These are phyloP conservation scores for Phanerodontia chrysosporium DNA, from an alignment of 768 basidiomycete species.

Conservation along the genomic window DNA sequence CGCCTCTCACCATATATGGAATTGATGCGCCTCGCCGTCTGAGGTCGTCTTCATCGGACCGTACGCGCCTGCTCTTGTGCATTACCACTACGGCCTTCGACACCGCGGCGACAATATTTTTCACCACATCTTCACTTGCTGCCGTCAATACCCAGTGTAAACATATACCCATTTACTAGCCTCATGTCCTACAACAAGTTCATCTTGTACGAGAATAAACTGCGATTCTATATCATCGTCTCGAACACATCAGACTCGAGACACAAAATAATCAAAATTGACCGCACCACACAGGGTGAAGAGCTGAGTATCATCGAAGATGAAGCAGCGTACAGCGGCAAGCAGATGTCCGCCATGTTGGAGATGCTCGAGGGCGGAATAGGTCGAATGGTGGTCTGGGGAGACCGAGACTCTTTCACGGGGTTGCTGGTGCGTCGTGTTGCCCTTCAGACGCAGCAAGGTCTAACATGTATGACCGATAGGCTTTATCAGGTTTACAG, in stretches of 20 bases:
- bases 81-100: too few species aligned
- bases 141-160: background rate
- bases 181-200: conserved; percentile 68
- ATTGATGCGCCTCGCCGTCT: too few species aligned
- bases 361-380: conserved; percentile 98
- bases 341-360: conserved; percentile 86
- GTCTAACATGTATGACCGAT: background rate
- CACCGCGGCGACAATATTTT: too few species aligned
- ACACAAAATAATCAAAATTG: conserved; percentile 93
- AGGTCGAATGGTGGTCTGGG: conserved; percentile 83
- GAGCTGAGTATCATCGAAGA: conserved; percentile 82
- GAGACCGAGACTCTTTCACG: conserved; percentile 74
- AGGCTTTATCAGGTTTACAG: conserved; percentile 94
- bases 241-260: conserved; percentile 85
- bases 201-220: conserved; percentile 88
- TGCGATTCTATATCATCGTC: conserved; percentile 88
- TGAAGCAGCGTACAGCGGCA: conserved; percentile 80
- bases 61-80: too few species aligned
- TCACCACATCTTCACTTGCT: too few species aligned
- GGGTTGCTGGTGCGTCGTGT: conserved; percentile 62
- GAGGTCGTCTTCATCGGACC: too few species aligned
- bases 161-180: background rate
- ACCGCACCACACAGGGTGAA: conserved; percentile 60
- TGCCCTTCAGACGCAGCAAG: background rate
- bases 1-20: too few species aligned